These are phyloP conservation scores for Mesostigma viride DNA, from an alignment of 139 green algal species.

Conservation along the genomic window DNA sequence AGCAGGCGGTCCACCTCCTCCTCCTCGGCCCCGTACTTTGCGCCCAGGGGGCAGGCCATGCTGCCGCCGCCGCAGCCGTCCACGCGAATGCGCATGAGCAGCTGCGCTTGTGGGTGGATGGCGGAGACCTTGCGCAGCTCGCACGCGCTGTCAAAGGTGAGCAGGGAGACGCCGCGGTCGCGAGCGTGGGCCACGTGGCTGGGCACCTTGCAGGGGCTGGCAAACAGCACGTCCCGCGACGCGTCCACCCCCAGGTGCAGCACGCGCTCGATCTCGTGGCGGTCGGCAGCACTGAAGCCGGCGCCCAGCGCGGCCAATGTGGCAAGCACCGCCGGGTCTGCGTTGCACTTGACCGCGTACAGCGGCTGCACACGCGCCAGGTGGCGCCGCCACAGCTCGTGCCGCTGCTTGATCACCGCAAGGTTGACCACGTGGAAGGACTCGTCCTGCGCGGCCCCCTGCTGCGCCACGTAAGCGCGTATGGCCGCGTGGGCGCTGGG, in stretches of 20 bases:
- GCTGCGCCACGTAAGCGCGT: neutral
- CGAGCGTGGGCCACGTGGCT: constrained; percentile 53
- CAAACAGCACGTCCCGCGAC: constrained; percentile 70
- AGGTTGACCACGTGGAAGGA: constrained; percentile 83
- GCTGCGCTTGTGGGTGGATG: constrained; percentile 47
- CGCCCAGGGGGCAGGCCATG: constrained; percentile 54
- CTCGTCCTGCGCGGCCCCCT: constrained; percentile 30
- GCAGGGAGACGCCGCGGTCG: constrained; percentile 49
- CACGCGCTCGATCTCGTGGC: constrained; percentile 71
- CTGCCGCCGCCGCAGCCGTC: constrained; percentile 64
- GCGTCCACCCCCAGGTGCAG: constrained; percentile 52
- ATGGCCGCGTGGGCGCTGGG: too few species aligned
- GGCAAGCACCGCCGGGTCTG: constrained; percentile 65
- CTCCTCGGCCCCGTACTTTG: constrained; percentile 80
- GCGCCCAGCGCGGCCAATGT: constrained; percentile 69
- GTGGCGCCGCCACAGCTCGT: constrained; percentile 55
- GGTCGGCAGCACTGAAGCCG: constrained; percentile 87
- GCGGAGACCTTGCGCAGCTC: constrained; percentile 83
- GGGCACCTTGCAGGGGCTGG: constrained; percentile 85
- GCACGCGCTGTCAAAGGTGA: constrained; percentile 81
- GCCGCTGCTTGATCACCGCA: constrained; percentile 59
- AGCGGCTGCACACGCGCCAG: constrained; percentile 81
- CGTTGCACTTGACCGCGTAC: constrained; percentile 94
- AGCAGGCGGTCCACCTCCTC: constrained; percentile 48
- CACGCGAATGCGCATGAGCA: constrained; percentile 78